Conservation (phyloP, 2,329 filamentous ascomycete species). For the Mollisiaceae sp. region DNA sequence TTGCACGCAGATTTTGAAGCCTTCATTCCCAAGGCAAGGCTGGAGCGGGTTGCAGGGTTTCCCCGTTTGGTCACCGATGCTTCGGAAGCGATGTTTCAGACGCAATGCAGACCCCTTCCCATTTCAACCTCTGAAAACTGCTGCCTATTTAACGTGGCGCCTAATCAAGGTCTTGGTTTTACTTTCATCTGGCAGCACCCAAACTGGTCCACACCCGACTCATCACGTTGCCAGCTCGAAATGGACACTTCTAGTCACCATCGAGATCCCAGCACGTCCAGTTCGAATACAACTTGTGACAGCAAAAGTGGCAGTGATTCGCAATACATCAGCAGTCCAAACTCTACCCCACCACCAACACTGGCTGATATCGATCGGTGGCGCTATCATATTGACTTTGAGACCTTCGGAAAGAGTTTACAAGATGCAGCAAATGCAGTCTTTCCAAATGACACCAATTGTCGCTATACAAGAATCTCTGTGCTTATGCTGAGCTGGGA, state of each 20-base stretch:
- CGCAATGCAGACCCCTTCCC: not conserved
- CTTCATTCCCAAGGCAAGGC: too few species aligned
- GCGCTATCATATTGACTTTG: constrained; percentile 27
- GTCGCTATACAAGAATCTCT: constrained; percentile 59
- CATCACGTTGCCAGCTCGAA: not conserved
- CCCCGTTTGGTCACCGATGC: constrained; percentile 1
- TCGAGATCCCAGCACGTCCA: not conserved
- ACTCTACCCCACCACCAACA: constrained; percentile 22
- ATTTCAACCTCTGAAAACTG: not conserved
- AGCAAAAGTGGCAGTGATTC: constrained; percentile 4
- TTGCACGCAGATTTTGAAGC: too few species aligned
- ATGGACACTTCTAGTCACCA: not conserved
- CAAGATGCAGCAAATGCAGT: constrained; percentile 69
- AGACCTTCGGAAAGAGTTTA: constrained; percentile 46
- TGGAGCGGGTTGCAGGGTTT: not conserved
- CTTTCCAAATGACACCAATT: constrained; percentile 60
- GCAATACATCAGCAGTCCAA: constrained; percentile 17
- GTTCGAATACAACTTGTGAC: not conserved
- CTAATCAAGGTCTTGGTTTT: not conserved
- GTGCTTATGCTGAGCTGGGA: constrained; percentile 65
- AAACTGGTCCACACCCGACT: not conserved
- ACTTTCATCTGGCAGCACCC: not conserved
- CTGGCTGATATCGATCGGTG: constrained; percentile 20
- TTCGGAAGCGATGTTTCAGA: not conserved
- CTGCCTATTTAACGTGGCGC: not conserved